Base-by-base conservation (phyloP, 2,329 filamentous ascomycete species). In the Fusarium longipes region DNA sequence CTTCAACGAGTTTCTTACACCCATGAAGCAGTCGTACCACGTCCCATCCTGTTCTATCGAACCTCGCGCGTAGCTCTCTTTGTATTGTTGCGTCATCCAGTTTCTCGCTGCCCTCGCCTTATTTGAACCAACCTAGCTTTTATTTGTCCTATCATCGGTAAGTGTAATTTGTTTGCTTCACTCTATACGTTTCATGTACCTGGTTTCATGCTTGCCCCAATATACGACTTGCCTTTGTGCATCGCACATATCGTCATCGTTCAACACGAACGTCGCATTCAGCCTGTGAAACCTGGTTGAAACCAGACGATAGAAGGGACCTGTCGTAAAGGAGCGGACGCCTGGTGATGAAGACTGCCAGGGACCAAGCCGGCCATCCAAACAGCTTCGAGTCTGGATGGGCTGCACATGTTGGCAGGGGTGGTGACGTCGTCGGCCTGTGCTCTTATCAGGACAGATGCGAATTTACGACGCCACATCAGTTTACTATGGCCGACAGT, bases 401-500 rank as follows among this genome's bases (percentile, higher is more conserved):
- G 38, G 38, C 38, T 55, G 40, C 50, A 53, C 60, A 56, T 65
- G 47, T 29, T 44, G 56, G 40, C 49, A 55, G 55, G 55, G 57
- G 43, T 56, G 63, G 57, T 69, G 66, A 69, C 66, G 66, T 69
- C 66, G 66, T 43, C 51, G 51, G 57, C 36, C 62, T 63, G 61
- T 57, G 55, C 57, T 68, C 43, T 57, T 35, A 39, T 38, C 25
- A 47, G 36, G 47, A 43, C 51, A 48, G 57, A 69, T 68, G 66
- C 50, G 40, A 58, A 59, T 63, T 53, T 30, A 53, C 57, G 35
- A 57, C 62, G 66, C 66, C 63, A 69, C 66, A 53, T 22, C 43
- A 68, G 30, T 53, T n/a, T 45, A 32, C 42, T 25, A 45, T 67
- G 52, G 27, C 35, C 52, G 50, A 51, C 45, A 32, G 43, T 42